Conservation (phyloP, 2,329 filamentous ascomycete genomes). For the Fusarium verrucosum region DNA sequence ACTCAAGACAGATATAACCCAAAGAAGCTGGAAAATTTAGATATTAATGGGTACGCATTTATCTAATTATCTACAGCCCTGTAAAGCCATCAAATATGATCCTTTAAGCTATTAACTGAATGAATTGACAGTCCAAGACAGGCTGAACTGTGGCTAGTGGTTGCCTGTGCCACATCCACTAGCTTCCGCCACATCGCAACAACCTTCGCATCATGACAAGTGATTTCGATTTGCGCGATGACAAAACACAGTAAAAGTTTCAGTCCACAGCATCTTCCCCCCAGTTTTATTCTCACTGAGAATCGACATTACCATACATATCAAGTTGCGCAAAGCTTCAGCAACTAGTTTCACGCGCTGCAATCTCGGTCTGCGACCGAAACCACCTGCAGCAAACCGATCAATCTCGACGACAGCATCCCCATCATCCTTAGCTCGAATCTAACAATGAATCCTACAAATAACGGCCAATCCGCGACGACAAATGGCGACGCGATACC, state of each 20-base stretch:
- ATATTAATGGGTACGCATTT: too few species aligned
- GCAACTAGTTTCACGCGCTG: background rate
- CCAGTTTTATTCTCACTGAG: background rate
- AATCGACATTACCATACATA: background rate
- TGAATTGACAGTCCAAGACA: background rate
- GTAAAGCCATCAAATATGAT: background rate
- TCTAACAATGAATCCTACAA: slow-evolving; percentile 31
- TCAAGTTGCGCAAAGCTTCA: background rate
- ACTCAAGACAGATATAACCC: too few species aligned
- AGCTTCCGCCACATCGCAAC: slow-evolving; percentile 30
- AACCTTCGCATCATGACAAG: slow-evolving; percentile 15
- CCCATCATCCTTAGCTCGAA: background rate
- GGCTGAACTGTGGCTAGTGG: slow-evolving; percentile 15
- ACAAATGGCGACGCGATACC: slow-evolving; percentile 30
- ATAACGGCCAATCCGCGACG: slow-evolving; percentile 11
- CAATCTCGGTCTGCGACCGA: background rate
- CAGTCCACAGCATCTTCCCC: background rate
- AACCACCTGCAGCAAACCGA: background rate
- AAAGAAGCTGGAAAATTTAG: too few species aligned
- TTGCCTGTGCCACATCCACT: slow-evolving; percentile 3
- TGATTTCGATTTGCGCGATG: background rate
- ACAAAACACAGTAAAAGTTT: background rate
- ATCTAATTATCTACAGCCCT: too few species aligned
- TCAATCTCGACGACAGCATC: background rate
- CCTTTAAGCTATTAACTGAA: background rate